Evolutionary conservation across 192 early-diverging fungal species (phyloP), one percentile per base, ranked within the genome.

Genomic region (Linnemannia elongata): DNA sequence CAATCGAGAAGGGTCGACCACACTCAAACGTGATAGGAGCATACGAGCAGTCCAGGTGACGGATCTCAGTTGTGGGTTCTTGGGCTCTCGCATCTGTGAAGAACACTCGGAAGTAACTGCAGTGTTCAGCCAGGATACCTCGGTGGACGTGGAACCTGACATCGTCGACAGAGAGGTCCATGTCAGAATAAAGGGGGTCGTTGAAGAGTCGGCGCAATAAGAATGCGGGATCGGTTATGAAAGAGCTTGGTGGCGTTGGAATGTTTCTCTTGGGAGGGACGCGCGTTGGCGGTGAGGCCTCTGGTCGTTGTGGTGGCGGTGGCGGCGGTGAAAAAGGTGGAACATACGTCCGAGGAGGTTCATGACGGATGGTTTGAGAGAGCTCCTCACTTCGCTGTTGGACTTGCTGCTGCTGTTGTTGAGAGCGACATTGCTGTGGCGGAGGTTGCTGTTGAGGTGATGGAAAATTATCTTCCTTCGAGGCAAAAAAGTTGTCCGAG

Each of bases 131-230:
- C 4, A 80, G 57, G 12, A 74, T 36, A 3, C 72, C 79, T 17
- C 79, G 79, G 45, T 80, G 72, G 27, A 74, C 42, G 5, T 74
- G 72, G 39, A 80, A 80, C 0, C 57, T 74, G 0, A 30, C 38
- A 2, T 66, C 72, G 57, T 74, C 57, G 54, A 80, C 79, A n/a
- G 70, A 52, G 15, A 80, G 72, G 22, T 52, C 57, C 39, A 74
- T 6, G 47, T 80, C 71, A n/a, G 79, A 80, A 57, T 68, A 80
- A 8, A 74, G 72, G 8, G 70, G 79, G 44, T 80, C 73, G 30
- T 80, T 80, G 72, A 80, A 80, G 10, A 74, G 49, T 33, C 79
- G 55, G 8, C 55, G 52, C 15, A 80, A 33, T 15, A 80, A 4
- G 9, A 55, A 74, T 30, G 30, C 27, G 8, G 79, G 20, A 45